Percentiles rank a stretch among this genome's conserved stretches.
Evolutionary conservation across 495 filamentous ascomycete species (phyloP).

Genomic region (Penicillium alfredii): DNA sequence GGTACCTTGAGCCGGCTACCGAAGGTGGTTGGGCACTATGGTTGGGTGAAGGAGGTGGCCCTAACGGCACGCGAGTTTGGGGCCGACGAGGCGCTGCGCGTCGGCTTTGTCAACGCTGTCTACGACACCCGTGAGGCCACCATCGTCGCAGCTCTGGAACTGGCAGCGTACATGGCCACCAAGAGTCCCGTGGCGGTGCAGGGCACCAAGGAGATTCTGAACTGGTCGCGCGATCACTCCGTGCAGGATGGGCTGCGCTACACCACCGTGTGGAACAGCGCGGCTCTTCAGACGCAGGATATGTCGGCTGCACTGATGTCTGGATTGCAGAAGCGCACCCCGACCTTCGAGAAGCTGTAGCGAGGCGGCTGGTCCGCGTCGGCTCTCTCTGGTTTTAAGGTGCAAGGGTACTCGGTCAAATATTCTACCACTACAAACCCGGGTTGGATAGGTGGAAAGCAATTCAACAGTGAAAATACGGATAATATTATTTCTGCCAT

Average conservation of each 20-base stretch:
- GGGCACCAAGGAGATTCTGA: slow-evolving; percentile 89
- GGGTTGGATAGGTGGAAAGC: no score
- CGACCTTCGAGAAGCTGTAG: slow-evolving; percentile 83
- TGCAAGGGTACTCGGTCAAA: no score
- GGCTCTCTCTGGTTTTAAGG: no score
- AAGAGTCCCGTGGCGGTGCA: slow-evolving; percentile 92
- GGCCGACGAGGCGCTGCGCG: slow-evolving; percentile 70
- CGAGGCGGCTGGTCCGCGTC: neutral
- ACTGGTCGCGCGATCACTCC: slow-evolving; percentile 72
- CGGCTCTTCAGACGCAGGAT: slow-evolving; percentile 76
- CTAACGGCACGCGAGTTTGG: slow-evolving; percentile 72
- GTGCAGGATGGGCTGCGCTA: slow-evolving; percentile 78
- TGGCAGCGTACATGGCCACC: slow-evolving; percentile 60
- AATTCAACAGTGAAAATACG: no score
- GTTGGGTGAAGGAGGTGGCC: slow-evolving; percentile 90
- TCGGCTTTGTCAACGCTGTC: slow-evolving; percentile 82
- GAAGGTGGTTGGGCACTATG: slow-evolving; percentile 67
- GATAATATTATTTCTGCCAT: no score
- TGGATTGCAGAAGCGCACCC: slow-evolving; percentile 71
- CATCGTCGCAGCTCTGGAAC: slow-evolving; percentile 54
- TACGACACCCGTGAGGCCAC: slow-evolving; percentile 57
- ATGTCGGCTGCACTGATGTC: slow-evolving; percentile 65
- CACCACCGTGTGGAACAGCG: slow-evolving; percentile 80
- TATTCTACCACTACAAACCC: no score
- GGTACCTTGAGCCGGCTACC: slow-evolving; percentile 83